Evolutionary conservation across 805 yeast genomes (phyloP).

Genomic region (Monosporozyma solicola): DNA sequence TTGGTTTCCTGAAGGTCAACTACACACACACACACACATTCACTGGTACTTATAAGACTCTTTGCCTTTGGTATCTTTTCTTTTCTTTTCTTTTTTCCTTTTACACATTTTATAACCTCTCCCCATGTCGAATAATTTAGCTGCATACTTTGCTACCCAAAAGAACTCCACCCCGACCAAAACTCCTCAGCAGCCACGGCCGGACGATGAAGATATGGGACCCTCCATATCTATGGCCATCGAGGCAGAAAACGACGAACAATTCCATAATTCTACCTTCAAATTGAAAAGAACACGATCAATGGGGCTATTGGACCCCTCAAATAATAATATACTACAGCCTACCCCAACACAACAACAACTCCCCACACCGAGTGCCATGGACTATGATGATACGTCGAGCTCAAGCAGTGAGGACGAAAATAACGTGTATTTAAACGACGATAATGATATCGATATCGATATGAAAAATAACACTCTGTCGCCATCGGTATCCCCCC

Average conservation of each 20-base stretch:
- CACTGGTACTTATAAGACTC: too few species aligned
- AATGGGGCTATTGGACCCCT: slow-evolving; percentile 54
- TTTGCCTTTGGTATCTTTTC: too few species aligned
- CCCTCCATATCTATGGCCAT: slow-evolving; percentile 42
- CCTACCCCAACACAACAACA: neutral
- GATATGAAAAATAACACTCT: slow-evolving; percentile 2
- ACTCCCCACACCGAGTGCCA: neutral
- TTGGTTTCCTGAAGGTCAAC: too few species aligned
- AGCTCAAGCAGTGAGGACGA: slow-evolving; percentile 8
- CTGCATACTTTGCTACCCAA: slow-evolving; percentile 20
- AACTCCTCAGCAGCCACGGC: neutral
- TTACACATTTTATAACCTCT: too few species aligned
- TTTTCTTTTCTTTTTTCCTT: neutral
- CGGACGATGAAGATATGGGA: slow-evolving; percentile 28
- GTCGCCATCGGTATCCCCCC: slow-evolving; percentile 30
- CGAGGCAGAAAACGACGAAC: slow-evolving; percentile 61
- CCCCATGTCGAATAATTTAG: slow-evolving; percentile 22
- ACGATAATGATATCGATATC: neutral
- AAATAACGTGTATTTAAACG: slow-evolving; percentile 1
- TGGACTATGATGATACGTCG: neutral
- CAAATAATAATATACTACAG: neutral
- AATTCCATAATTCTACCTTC: slow-evolving; percentile 62
- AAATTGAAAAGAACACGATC: slow-evolving; percentile 75
- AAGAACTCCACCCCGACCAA: neutral
- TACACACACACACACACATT: neutral